phyloP scores from a whole-genome alignment of 1,284 basidiomycete genomes.

The Malassezia sp. region DNA sequence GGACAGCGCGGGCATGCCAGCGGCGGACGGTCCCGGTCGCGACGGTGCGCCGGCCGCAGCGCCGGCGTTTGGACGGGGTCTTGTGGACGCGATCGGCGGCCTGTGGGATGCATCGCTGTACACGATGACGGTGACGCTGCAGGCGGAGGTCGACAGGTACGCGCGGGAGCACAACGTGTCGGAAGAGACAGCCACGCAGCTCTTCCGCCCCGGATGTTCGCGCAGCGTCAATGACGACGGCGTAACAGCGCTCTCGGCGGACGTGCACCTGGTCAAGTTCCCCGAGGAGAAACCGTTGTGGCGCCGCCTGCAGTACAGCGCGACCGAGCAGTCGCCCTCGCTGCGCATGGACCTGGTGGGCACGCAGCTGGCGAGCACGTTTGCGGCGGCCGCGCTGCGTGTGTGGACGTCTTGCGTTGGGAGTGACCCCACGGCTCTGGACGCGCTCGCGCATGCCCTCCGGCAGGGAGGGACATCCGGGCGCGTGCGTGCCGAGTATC shows the following conservation, averaged over 20 bases:
- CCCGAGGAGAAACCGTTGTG: constrained; percentile 30
- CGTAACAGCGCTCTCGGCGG: constrained; percentile 20
- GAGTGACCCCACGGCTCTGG: too few relatives aligned
- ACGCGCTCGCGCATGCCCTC: too few relatives aligned
- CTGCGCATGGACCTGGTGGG: too few relatives aligned
- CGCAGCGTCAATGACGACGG: constrained; percentile 21
- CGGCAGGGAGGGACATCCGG: too few relatives aligned
- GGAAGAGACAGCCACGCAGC: constrained; percentile 23
- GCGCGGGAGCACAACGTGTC: constrained; percentile 21
- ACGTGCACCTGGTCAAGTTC: constrained; percentile 30
- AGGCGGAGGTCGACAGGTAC: constrained; percentile 22
- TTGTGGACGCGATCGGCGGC: constrained; percentile 49
- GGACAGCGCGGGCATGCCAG: too few relatives aligned
- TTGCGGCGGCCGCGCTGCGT: too few relatives aligned
- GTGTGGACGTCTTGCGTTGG: too few relatives aligned
- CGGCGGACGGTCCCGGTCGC: too few relatives aligned
- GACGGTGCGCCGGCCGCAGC: neutral
- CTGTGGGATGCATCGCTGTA: constrained; percentile 46
- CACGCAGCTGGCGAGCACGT: too few relatives aligned
- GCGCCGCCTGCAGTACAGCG: constrained; percentile 27
- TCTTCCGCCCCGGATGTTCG: constrained; percentile 19
- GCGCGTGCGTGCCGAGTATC: constrained; percentile 4
- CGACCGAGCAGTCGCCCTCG: too few relatives aligned
- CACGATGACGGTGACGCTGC: constrained; percentile 28
- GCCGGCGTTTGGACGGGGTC: constrained; percentile 36